phyloP scores from a whole-genome alignment of 495 filamentous ascomycete genomes.

The Friedmanniomyces simplex region DNA sequence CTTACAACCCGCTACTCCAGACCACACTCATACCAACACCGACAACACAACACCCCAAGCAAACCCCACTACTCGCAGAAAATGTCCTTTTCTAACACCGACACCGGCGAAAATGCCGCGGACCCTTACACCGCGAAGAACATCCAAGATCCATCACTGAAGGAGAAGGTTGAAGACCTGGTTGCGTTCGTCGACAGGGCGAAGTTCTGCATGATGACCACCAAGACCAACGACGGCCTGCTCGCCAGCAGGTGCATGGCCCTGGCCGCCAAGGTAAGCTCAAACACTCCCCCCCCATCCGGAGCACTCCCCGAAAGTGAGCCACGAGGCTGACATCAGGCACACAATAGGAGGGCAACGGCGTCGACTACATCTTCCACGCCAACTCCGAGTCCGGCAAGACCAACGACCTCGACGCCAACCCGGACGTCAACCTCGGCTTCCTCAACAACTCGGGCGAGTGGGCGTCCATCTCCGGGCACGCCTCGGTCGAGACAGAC shows the following conservation, averaged over 20 bases:
- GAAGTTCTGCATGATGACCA: conserved; percentile 77
- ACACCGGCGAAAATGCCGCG: conserved; percentile 45
- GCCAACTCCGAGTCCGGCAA: conserved; percentile 91
- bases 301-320: background rate
- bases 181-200: conserved; percentile 51
- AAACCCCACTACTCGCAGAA: conserved; percentile 7
- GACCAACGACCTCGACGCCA: conserved; percentile 65
- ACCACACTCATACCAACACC: background rate
- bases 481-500: conserved; percentile 56
- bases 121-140: conserved; percentile 80
- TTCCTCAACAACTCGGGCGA: conserved; percentile 69
- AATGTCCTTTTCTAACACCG: conserved; percentile 49
- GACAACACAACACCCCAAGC: background rate
- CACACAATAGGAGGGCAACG: conserved; percentile 57
- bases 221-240: conserved; percentile 42
- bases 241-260: conserved; percentile 84
- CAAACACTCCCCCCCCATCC: background rate
- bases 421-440: conserved; percentile 73
- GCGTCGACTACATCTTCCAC: conserved; percentile 84
- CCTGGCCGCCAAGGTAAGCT: conserved; percentile 63
- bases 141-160: conserved; percentile 48
- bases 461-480: conserved; percentile 75
- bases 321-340: background rate
- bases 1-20: background rate
- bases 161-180: conserved; percentile 73